Conservation (phyloP, 306 rosid genomes). For the Bauhinia variegata region DNA sequence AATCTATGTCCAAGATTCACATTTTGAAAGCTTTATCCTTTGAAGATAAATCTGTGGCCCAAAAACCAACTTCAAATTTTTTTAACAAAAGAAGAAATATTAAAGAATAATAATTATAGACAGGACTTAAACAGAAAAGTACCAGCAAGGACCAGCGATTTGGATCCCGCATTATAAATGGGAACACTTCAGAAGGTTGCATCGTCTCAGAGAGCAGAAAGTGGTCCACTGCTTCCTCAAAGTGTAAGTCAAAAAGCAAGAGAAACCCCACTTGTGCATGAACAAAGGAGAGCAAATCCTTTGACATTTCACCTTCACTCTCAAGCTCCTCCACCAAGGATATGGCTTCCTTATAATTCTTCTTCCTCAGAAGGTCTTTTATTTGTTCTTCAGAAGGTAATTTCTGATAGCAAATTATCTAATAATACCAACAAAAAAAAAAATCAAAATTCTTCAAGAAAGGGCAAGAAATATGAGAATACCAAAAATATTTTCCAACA, state of each 20-base stretch:
- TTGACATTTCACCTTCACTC: constrained; percentile 81
- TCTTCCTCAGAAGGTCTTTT: constrained; percentile 85
- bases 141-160: constrained; percentile 99
- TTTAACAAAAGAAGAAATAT: background rate
- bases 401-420: constrained; percentile 86
- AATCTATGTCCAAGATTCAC: constrained; percentile 4
- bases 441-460: constrained; percentile 22
- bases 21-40: constrained; percentile 6
- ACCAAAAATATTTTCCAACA: too few species aligned
- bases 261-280: constrained; percentile 99
- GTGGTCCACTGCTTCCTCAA: constrained; percentile 96
- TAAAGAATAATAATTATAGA: background rate
- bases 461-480: constrained; percentile 20
- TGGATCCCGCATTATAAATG: constrained; percentile 94
- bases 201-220: constrained; percentile 85
- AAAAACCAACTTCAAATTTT: constrained; percentile 22
- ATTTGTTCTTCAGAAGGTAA: constrained; percentile 89
- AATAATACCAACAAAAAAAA: constrained; percentile 33
- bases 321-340: constrained; percentile 91
- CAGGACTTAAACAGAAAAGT: constrained; percentile 27
- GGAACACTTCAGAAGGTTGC: constrained; percentile 97
- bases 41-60: constrained; percentile 17
- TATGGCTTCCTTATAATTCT: constrained; percentile 83
- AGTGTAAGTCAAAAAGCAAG: constrained; percentile 89
- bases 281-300: constrained; percentile 87